Conservation (phyloP, 805 yeast species). For the Yamadazyma philogaea region DNA sequence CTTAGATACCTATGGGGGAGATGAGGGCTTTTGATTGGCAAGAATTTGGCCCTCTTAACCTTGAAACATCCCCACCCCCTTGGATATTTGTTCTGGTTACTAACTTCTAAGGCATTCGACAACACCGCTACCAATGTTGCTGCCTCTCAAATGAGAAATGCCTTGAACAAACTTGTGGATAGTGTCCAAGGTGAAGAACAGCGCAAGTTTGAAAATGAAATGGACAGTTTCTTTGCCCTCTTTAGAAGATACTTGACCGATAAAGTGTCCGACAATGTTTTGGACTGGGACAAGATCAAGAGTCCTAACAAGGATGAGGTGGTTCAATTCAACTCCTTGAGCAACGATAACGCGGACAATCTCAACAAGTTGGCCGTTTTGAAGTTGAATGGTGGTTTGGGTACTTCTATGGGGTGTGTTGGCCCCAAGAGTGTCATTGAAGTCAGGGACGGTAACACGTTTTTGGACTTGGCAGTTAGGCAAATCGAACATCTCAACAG, state of each 20-base stretch:
- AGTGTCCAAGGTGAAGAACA: conserved; percentile 58
- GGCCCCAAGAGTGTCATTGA: conserved; percentile 98
- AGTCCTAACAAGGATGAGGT: conserved; percentile 91
- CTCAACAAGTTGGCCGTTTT: conserved; percentile 87
- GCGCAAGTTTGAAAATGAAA: conserved; percentile 73
- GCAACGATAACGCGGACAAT: conserved; percentile 40
- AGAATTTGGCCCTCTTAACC: not conserved
- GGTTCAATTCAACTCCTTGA: conserved; percentile 63
- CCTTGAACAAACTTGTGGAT: conserved; percentile 85
- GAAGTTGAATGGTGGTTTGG: conserved; percentile 96
- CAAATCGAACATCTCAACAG: conserved; percentile 95
- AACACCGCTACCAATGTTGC: conserved; percentile 93
- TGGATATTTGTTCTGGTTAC: too few species aligned
- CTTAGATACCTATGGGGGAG: not conserved
- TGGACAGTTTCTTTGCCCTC: conserved; percentile 91
- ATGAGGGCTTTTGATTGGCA: not conserved
- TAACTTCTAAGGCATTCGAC: conserved; percentile 67
- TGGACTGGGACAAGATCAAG: conserved; percentile 94
- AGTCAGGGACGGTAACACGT: conserved; percentile 97
- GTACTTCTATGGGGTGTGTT: conserved; percentile 99
- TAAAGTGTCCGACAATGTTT: conserved; percentile 77
- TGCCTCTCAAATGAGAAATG: conserved; percentile 96
- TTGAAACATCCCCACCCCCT: not conserved
- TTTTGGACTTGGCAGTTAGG: conserved; percentile 91
- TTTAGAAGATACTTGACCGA: conserved; percentile 90